Evolutionary conservation across 805 yeast genomes (phyloP).

Genomic region (Monosporozyma aerobia): DNA sequence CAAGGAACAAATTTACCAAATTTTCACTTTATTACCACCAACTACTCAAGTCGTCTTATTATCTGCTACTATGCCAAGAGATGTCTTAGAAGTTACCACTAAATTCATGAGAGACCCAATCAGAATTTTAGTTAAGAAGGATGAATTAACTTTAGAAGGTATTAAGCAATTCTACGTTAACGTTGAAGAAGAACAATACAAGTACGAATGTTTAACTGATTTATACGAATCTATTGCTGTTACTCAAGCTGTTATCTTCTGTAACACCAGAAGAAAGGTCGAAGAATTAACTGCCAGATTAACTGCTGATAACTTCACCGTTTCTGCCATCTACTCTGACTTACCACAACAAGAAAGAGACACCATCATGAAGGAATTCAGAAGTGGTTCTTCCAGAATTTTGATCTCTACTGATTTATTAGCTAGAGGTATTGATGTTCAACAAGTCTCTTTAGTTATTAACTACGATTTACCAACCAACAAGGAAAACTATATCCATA

Average conservation of each 20-base stretch:
- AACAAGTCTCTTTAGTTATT: slow-evolving; percentile 91
- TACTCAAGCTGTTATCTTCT: slow-evolving; percentile 96
- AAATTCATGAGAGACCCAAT: slow-evolving; percentile 92
- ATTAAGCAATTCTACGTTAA: slow-evolving; percentile 85
- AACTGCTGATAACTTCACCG: slow-evolving; percentile 76
- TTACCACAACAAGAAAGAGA: slow-evolving; percentile 94
- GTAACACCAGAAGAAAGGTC: slow-evolving; percentile 93
- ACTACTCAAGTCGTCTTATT: slow-evolving; percentile 87
- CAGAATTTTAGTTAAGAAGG: slow-evolving; percentile 87
- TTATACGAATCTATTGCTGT: slow-evolving; percentile 89
- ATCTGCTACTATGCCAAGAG: slow-evolving; percentile 88
- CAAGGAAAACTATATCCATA: slow-evolving; percentile 91
- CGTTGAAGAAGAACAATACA: slow-evolving; percentile 88
- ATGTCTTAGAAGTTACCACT: slow-evolving; percentile 83
- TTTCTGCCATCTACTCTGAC: slow-evolving; percentile 94
- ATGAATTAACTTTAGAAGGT: slow-evolving; percentile 89
- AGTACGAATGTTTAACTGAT: slow-evolving; percentile 90
- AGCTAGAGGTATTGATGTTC: slow-evolving; percentile 98
- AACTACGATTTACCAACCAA: slow-evolving; percentile 91
- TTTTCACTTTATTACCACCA: slow-evolving; percentile 75
- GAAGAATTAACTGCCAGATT: slow-evolving; percentile 80
- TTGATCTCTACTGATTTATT: slow-evolving; percentile 93
- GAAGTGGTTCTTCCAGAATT: slow-evolving; percentile 87
- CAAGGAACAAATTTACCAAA: slow-evolving; percentile 90
- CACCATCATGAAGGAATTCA: slow-evolving; percentile 88